Evolutionary conservation across 345 rosid genomes (phyloP), one percentile per base, ranked within the genome.

Genomic region (Mangifera indica): DNA sequence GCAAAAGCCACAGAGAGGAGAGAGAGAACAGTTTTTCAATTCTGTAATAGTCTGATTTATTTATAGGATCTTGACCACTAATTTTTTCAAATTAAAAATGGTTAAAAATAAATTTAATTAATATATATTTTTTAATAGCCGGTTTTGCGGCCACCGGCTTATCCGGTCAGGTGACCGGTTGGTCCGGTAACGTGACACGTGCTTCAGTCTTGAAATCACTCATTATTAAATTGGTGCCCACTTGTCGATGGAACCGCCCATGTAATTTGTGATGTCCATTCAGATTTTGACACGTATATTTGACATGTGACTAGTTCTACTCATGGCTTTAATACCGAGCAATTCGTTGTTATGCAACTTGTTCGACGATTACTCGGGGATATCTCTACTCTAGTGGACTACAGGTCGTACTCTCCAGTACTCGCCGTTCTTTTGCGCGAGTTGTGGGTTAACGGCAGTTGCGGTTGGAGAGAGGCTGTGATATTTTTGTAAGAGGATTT

Each of bases 161-260:
- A 72, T 66, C 74, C 77, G 72, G 87, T 75, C 1, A 11, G 55
- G 26, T 2, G 55, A 86, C 91, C 24, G 84, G 80, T 15, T 64
- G 22, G 1, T 42, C 81, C 85, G 46, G 89, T 86, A 63, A 24
- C 60, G 6, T 17, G 79, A 53, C 91, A 91, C 94, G 92, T 91
- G 89, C 87, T 78, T 7, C 42, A 72, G 55, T 25, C 11, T 66
- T 32, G 42, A 51, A 29, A 37, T 63, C 55, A 67, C 72, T 32
- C 70, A 58, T 67, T 24, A 32, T 20, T 59, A 12, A 46, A 76
- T 4, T 44, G 18, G 40, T 15, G 49, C 72, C 69, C 79, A 71
- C 64, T 34, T 75, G 83, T 73, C 65, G 72, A 76, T 59, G 60
- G 51, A 1, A 40, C 60, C 8, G 7, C 57, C 71, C 53, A 37